phyloP scores from a whole-genome alignment of 2,329 filamentous ascomycete species.

The Fusarium stilboides region DNA sequence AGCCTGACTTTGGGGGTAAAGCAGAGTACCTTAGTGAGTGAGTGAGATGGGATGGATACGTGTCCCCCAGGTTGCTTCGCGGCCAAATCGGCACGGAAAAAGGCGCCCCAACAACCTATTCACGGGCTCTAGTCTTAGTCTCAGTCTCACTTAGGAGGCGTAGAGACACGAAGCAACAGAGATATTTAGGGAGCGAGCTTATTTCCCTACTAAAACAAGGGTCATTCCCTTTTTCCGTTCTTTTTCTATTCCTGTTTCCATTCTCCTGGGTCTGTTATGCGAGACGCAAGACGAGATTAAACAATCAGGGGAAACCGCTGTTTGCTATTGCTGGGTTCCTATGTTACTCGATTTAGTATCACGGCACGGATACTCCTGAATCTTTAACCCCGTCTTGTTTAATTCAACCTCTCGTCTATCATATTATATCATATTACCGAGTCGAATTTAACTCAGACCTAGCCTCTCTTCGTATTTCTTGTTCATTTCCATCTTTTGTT shows the following conservation, averaged over 20 bases:
- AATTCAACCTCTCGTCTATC: slow-evolving; percentile 28
- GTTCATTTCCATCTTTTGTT: not conserved
- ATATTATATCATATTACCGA: slow-evolving; percentile 27
- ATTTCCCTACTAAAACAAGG: slow-evolving; percentile 25
- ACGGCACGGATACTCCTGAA: slow-evolving; percentile 34
- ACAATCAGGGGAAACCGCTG: slow-evolving; percentile 20
- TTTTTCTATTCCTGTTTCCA: slow-evolving; percentile 7
- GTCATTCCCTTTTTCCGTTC: slow-evolving; percentile 10
- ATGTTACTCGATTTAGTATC: slow-evolving; percentile 39
- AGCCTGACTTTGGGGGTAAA: not conserved
- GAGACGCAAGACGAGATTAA: slow-evolving; percentile 38
- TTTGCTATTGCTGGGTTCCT: not conserved
- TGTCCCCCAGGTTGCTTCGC: slow-evolving; percentile 25
- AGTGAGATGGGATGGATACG: slow-evolving; percentile 28
- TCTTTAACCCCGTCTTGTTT: slow-evolving; percentile 26
- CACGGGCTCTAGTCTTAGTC: slow-evolving; percentile 21
- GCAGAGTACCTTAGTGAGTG: not conserved
- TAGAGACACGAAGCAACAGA: slow-evolving; percentile 4
- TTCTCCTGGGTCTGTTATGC: slow-evolving; percentile 14
- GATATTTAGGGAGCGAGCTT: slow-evolving; percentile 13
- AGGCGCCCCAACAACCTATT: slow-evolving; percentile 36
- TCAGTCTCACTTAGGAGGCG: not conserved
- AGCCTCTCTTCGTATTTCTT: slow-evolving; percentile 3
- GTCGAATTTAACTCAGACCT: slow-evolving; percentile 11
- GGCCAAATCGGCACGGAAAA: slow-evolving; percentile 41